Evolutionary conservation across 768 basidiomycete genomes (phyloP), one percentile per base, ranked within the genome.

Genomic region (Serpula lacrymans): DNA sequence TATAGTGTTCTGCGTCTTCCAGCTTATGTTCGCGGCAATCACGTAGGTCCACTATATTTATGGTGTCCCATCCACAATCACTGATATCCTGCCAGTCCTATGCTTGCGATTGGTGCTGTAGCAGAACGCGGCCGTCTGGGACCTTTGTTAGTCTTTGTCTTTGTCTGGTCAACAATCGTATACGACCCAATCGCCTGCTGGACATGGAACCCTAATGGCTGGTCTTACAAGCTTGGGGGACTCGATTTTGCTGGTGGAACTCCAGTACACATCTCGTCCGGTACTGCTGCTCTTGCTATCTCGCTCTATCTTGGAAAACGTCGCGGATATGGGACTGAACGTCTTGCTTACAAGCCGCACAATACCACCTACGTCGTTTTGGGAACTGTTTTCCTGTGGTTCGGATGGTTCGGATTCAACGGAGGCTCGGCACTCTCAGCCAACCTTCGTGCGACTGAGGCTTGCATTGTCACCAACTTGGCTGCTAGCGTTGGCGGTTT

Each of bases 111-210:
- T 39, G 95, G 95, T 43, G 95, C 92, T 18, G 81, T 94, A 40
- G 92, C 92, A 7, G 95, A 98, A 55, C 87, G 92, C 34, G 79
- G 78, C 10, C 80, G 87, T 3, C 75, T 96, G 11, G 84, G 91
- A 1, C 95, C 95, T 1, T 65, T 88, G 27, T 75, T 95, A 47
- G 78, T 93, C 41, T 97, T 97, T 65, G 78, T 92, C 50, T 97
- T 97, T 55, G 55, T 80, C 37, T 98, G 95, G 95, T 72, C 80
- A 9, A 88, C 88, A 4, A 54, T 92, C 43, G 90, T 93, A 12
- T 97, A 97, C 63, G 86, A 95, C 55, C 92, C 93, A 2, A 82
- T 98, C 42, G 95, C 91, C 0, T 91, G 88, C 65, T 96, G 94
- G 93, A 88, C 92, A 4, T 98, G 95, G 95, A 92, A 91, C 54